Conservation (phyloP, 169 alveolate genomes). For the Babesia bigemina region DNA sequence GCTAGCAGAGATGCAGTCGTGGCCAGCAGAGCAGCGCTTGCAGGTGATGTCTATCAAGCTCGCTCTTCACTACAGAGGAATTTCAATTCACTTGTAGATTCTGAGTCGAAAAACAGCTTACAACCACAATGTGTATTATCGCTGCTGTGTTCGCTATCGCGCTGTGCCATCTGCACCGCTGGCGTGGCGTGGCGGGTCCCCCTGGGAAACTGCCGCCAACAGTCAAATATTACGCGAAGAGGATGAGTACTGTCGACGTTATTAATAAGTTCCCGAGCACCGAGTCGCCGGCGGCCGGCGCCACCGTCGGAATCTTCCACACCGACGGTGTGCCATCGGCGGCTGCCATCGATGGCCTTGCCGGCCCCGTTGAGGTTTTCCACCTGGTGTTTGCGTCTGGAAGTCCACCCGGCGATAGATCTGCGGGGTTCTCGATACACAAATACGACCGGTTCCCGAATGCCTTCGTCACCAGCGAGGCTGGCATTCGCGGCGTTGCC, state of each 20-base stretch:
- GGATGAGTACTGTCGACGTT: not conserved
- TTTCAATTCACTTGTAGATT: conserved; percentile 49
- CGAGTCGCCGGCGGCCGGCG: conserved; percentile 28
- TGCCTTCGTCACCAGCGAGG: conserved; percentile 10
- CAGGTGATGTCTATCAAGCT: conserved; percentile 68
- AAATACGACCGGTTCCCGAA: conserved; percentile 41
- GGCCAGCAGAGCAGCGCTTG: conserved; percentile 70
- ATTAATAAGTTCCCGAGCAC: conserved; percentile 12
- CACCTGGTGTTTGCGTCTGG: conserved; percentile 35
- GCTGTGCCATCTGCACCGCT: not conserved
- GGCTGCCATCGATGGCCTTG: not conserved
- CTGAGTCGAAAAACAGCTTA: not conserved
- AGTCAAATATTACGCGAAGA: not conserved
- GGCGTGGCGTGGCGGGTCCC: not conserved
- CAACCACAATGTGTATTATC: not conserved
- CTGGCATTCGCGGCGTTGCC: conserved; percentile 38
- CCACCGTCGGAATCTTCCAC: not conserved
- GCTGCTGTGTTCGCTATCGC: not conserved
- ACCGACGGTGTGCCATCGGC: conserved; percentile 2
- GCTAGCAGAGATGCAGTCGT: conserved; percentile 59
- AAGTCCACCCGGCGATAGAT: not conserved
- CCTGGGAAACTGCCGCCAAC: not conserved
- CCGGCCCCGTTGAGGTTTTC: conserved; percentile 41
- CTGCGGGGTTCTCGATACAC: not conserved
- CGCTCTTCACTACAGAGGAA: conserved; percentile 64